Evolutionary conservation across 768 basidiomycete species (phyloP).

Genomic region (Hericium alpestre): DNA sequence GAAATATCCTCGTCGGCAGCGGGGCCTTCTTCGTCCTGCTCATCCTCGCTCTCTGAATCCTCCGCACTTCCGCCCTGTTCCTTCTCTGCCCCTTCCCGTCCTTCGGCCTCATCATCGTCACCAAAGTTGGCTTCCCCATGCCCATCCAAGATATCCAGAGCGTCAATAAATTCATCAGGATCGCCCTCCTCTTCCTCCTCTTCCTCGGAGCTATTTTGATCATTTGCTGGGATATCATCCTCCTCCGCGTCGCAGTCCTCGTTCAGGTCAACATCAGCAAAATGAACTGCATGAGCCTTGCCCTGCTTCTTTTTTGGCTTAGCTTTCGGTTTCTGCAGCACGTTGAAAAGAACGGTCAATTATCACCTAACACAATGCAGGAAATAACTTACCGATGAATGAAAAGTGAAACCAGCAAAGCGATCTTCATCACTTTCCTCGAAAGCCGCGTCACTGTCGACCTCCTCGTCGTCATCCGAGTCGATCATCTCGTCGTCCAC

Average conservation of each 20-base stretch:
- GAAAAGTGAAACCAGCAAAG: slow-evolving; percentile 51
- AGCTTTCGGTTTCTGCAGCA: slow-evolving; percentile 13
- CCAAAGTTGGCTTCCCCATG: slow-evolving; percentile 14
- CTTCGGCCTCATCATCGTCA: slow-evolving; percentile 21
- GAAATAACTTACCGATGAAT: slow-evolving; percentile 23
- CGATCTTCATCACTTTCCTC: slow-evolving; percentile 75
- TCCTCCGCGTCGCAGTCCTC: slow-evolving; percentile 34
- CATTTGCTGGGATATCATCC: slow-evolving; percentile 23
- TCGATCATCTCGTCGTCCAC: slow-evolving; percentile 22
- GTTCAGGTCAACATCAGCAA: slow-evolving; percentile 54
- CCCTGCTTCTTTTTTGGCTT: slow-evolving; percentile 18
- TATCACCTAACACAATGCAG: not conserved
- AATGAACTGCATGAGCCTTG: slow-evolving; percentile 24
- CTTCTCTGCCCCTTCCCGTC: not conserved
- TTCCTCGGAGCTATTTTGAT: slow-evolving; percentile 25
- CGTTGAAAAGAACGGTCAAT: slow-evolving; percentile 6
- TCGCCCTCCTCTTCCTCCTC: slow-evolving; percentile 23
- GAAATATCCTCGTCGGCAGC: slow-evolving; percentile 25
- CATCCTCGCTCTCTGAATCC: slow-evolving; percentile 24
- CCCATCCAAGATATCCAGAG: slow-evolving; percentile 18
- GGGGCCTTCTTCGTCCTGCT: slow-evolving; percentile 34
- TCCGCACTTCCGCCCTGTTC: slow-evolving; percentile 24
- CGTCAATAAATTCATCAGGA: slow-evolving; percentile 17
- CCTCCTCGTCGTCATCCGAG: slow-evolving; percentile 73
- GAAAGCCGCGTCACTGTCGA: slow-evolving; percentile 77